Evolutionary conservation across 2,329 filamentous ascomycete genomes (phyloP), one percentile per base, ranked within the genome.

Genomic region (Cadophora malorum): DNA sequence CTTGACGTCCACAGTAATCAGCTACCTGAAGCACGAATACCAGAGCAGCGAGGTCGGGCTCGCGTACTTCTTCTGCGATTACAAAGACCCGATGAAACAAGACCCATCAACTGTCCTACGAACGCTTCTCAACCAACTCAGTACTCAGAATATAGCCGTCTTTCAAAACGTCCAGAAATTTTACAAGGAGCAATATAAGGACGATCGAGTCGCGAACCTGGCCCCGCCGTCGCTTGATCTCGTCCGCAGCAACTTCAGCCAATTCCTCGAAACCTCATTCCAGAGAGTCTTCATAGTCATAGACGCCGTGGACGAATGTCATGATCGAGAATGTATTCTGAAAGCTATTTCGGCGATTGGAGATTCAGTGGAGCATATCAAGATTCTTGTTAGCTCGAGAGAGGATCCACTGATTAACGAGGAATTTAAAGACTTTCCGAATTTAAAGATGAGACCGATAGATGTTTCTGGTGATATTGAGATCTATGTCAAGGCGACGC

Each of bases 1-100:
- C 4, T 62, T 83, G 0, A 73, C 80, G 0, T 79, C 82, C 0
- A 78, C 79, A 9, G 77, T 83, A 0, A 71, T 85, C 0, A 76
- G 84, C 2, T 14, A 83, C 23, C 73, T 86, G 1, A 21, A 25
- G 2, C 59, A 33, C 1, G 47, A 31, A 3, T 78, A 76, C 50
- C 14, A 66, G 0, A 65, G 74, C 1, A 68, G 78, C 2, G 61
- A 59, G 19, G 38, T 72, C 2, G 74, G 75, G 0, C 66, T 81
- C 8, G 75, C 75, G 2, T 81, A 78, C 41, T 25, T 79, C 1
- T 81, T 77, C 50, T 80, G 75, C 65, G 76, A 79, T 52, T 79
- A 60, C 53, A 59, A 61, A 52, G 60, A 65, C 21, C 63, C 67
- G 9, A 63, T 47, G 38, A 66, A 52, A 21, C 63, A 66, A 47